Base-by-base conservation (phyloP, 2,329 filamentous ascomycete species). In the Colletotrichum destructivum region DNA sequence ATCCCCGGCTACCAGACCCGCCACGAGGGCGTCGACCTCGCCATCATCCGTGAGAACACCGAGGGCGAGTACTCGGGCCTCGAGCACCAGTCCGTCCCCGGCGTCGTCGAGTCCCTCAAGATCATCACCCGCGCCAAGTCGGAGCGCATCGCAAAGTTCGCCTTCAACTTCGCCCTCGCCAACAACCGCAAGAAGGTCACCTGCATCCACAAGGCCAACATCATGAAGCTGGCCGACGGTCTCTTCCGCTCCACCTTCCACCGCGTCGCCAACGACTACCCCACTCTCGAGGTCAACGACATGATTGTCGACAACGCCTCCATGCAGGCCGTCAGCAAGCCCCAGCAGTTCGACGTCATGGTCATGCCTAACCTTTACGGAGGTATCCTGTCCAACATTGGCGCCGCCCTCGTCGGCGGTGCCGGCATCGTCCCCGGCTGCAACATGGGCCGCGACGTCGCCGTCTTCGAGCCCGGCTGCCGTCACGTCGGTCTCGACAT, bases 251-350 rank as follows among this genome's bases (percentile, higher is more conserved):
- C 92, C 87, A 98, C 96, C 77, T 97, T 98, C 90, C 94, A 97
- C 88, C 89, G 92, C 80, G 92, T 96, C 77, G 94, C 95, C 76
- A 93, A 97, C 88, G 94, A 98, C 84, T 99, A 96, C 88, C 96
- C 96, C 72, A 97, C 94, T 74, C 89, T 99, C 78, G 94, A 98
- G 88, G 93, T 92, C 82, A 97, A 97, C 88, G 96, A 99, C 87
- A 98, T 99, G 96, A 99, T 99, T 84, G 96, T 99, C 85, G 96
- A 99, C 88, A 99, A 99, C 86, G 96, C 96, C 80, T 97, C 94
- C 81, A 99, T 99, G 96, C 96, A 99, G 89, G 97, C 95, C 82
- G 96, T 99, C 78, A 95, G 94, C 77, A 90, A 91, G 77, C 96
- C 96, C 74, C 96, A 98, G 87, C 96, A 99, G 86, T 99, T 99